A percentile compares a stretch with the other conserved stretches of the same genome.
These are phyloP conservation scores for Tuber melanosporum DNA, from an alignment of 495 filamentous ascomycete genomes.

Conservation along the genomic window DNA sequence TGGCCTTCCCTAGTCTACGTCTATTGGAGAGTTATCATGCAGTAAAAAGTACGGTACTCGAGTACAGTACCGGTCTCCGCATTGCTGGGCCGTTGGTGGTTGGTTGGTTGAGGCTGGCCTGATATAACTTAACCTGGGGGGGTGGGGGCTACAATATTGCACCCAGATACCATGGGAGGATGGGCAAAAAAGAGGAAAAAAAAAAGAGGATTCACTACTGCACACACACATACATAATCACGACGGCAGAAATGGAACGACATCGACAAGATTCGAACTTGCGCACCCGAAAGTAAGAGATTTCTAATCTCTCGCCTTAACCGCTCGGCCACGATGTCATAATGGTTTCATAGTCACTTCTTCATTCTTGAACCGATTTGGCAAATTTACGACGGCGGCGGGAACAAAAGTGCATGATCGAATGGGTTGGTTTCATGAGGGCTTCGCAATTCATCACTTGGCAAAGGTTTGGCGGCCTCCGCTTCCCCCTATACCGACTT, in stretches of 20 bases:
- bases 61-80: no score
- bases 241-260: not conserved
- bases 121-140: not conserved
- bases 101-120: not conserved
- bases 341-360: not conserved
- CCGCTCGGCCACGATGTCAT: conserved; percentile 21
- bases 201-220: not conserved
- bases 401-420: not conserved
- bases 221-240: not conserved
- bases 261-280: conserved; percentile 24
- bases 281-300: conserved; percentile 23
- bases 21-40: not conserved
- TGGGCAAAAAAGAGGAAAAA: not conserved
- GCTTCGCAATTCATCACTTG: not conserved
- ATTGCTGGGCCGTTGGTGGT: not conserved
- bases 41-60: no score
- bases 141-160: not conserved
- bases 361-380: not conserved
- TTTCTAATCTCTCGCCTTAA: conserved; percentile 18
- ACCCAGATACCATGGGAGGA: not conserved
- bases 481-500: not conserved
- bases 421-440: not conserved
- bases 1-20: not conserved
- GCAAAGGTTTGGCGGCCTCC: not conserved
- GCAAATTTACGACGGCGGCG: not conserved